A percentile compares a stretch with the other conserved stretches of the same genome.
phyloP scores from a whole-genome alignment of 345 rosid genomes.

The Conringia planisiliqua region DNA sequence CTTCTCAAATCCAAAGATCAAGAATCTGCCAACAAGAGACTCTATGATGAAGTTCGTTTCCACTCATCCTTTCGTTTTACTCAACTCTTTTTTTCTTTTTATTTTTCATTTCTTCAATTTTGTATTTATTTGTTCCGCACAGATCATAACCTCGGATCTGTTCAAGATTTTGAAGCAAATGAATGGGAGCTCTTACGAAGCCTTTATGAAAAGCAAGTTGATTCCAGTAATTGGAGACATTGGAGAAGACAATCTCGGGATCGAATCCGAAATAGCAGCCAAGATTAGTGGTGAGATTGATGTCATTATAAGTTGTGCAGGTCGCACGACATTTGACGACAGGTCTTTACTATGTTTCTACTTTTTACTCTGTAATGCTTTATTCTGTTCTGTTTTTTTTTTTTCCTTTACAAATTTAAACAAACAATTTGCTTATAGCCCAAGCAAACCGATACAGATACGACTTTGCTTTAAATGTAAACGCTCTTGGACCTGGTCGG shows the following conservation, averaged over 20 bases:
- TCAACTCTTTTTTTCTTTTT: neutral
- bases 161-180: constrained; percentile 22
- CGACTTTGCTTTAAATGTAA: constrained; percentile 49
- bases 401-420: neutral
- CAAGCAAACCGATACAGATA: constrained; percentile 28
- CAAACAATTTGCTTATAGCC: neutral
- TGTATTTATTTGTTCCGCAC: neutral
- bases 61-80: neutral
- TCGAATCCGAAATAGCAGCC: neutral
- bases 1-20: constrained; percentile 34
- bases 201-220: constrained; percentile 32
- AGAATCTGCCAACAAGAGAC: constrained; percentile 23
- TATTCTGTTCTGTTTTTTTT: neutral
- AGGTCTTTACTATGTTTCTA: constrained; percentile 3
- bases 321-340: constrained; percentile 51
- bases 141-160: constrained; percentile 35
- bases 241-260: constrained; percentile 21
- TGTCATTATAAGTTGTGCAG: constrained; percentile 61
- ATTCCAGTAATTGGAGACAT: constrained; percentile 39
- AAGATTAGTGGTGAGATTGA: constrained; percentile 50
- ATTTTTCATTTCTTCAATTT: neutral
- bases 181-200: constrained; percentile 30
- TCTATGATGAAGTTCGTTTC: constrained; percentile 24
- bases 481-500: constrained; percentile 49
- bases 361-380: neutral